Evolutionary conservation across 2,329 filamentous ascomycete species (phyloP).

Genomic region (Seiridium cupressi): DNA sequence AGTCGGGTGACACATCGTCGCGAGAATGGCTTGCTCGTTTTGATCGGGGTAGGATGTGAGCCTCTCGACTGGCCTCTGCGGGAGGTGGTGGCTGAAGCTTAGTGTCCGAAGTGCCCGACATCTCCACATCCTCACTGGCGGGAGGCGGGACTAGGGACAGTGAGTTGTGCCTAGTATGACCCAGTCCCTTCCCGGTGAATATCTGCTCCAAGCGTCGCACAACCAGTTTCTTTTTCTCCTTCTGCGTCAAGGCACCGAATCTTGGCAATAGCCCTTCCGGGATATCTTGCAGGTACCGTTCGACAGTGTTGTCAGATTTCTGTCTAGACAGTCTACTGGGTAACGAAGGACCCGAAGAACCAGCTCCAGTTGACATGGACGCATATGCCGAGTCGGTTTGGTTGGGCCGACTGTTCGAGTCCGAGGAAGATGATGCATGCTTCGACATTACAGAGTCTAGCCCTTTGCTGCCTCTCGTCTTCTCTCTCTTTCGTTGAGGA

Average conservation of each 20-base stretch:
- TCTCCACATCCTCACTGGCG: conserved; percentile 27
- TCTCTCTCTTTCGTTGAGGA: conserved; percentile 38
- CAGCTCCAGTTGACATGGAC: conserved; percentile 59
- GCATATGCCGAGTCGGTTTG: conserved; percentile 64
- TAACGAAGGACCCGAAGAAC: conserved; percentile 40
- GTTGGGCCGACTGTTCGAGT: conserved; percentile 38
- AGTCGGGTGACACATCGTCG: conserved; percentile 44
- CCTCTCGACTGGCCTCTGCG: conserved; percentile 43
- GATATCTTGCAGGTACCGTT: conserved; percentile 71
- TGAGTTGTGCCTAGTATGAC: conserved; percentile 31
- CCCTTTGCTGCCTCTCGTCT: conserved; percentile 33
- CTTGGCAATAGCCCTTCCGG: conserved; percentile 66
- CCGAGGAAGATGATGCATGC: conserved; percentile 51
- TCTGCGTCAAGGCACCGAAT: conserved; percentile 63
- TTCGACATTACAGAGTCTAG: conserved; percentile 47
- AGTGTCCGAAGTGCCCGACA: conserved; percentile 36
- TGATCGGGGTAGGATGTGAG: conserved; percentile 39
- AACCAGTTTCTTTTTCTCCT: conserved; percentile 72
- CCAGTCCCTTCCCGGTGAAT: conserved; percentile 68
- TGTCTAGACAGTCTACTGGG: conserved; percentile 26
- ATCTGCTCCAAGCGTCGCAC: conserved; percentile 76
- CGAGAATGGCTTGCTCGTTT: conserved; percentile 36
- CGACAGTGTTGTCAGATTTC: conserved; percentile 58
- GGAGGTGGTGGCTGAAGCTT: conserved; percentile 5
- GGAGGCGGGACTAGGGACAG: conserved; percentile 21